A percentile compares a stretch with the other conserved stretches of the same genome.
phyloP scores from a whole-genome alignment of 1,284 basidiomycete genomes.

The Polyporus tsugae region DNA sequence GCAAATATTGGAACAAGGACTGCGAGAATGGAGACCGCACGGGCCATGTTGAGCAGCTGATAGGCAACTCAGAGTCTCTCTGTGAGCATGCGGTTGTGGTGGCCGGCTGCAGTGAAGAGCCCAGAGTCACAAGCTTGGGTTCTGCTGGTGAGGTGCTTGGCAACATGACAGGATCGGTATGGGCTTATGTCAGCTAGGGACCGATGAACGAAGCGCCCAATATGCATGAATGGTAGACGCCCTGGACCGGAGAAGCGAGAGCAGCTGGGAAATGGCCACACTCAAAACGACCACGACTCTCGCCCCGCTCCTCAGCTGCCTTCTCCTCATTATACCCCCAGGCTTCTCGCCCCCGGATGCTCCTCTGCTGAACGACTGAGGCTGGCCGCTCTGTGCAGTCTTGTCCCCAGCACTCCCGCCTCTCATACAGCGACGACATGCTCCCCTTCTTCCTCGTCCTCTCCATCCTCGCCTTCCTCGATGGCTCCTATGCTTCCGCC shows the following conservation, averaged over 20 bases:
- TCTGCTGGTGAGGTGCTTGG: neutral
- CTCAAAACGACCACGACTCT: slow-evolving; percentile 20
- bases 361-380: slow-evolving; percentile 17
- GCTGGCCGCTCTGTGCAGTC: neutral
- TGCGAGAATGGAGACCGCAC: slow-evolving; percentile 33
- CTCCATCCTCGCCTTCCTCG: slow-evolving; percentile 33
- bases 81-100: slow-evolving; percentile 14
- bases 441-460: slow-evolving; percentile 29
- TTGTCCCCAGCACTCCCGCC: slow-evolving; percentile 7
- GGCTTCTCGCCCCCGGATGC: slow-evolving; percentile 21
- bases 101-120: neutral
- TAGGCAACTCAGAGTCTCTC: neutral
- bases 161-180: neutral
- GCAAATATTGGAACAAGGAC: slow-evolving; percentile 35
- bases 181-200: neutral
- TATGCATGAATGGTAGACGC: neutral
- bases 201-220: neutral
- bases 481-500: slow-evolving; percentile 22
- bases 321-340: slow-evolving; percentile 17
- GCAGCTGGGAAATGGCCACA: slow-evolving; percentile 6
- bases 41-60: slow-evolving; percentile 33
- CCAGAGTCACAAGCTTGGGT: neutral
- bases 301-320: slow-evolving; percentile 19
- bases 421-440: slow-evolving; percentile 28
- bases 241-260: neutral